Conservation (phyloP, 257 asterid species). For the Nicotiana tomentosiformis region DNA sequence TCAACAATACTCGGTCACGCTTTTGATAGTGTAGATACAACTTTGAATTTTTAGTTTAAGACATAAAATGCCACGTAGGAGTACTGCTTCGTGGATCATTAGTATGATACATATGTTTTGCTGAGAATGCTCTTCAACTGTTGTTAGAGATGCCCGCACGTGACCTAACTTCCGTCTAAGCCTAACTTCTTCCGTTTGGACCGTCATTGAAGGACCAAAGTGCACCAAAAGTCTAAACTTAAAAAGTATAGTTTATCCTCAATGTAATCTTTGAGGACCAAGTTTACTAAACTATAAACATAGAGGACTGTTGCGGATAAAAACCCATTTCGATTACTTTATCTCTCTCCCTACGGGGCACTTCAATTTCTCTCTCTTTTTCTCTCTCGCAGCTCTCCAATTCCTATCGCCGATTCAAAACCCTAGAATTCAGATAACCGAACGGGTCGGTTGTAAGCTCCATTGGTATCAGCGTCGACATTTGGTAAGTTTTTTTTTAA, state of each 20-base stretch:
- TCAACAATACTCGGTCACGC: no score
- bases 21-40: no score
- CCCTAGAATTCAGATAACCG: slow-evolving; percentile 36
- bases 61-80: no score
- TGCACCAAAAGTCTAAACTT: background rate
- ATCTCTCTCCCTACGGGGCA: slow-evolving; percentile 13
- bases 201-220: background rate
- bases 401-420: slow-evolving; percentile 45
- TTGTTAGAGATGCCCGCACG: background rate
- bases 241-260: no score
- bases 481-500: slow-evolving; percentile 26
- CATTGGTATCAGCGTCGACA: slow-evolving; percentile 15
- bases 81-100: no score
- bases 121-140: background rate
- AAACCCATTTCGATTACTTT: slow-evolving; percentile 20
- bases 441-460: slow-evolving; percentile 35
- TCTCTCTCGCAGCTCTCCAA: slow-evolving; percentile 14
- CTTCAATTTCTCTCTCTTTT: background rate
- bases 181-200: background rate
- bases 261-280: background rate
- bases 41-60: no score
- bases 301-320: background rate
- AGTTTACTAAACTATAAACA: background rate
- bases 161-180: background rate
- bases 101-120: no score